phyloP scores from a whole-genome alignment of 345 rosid species.

The Eucalyptus guilfoylei region DNA sequence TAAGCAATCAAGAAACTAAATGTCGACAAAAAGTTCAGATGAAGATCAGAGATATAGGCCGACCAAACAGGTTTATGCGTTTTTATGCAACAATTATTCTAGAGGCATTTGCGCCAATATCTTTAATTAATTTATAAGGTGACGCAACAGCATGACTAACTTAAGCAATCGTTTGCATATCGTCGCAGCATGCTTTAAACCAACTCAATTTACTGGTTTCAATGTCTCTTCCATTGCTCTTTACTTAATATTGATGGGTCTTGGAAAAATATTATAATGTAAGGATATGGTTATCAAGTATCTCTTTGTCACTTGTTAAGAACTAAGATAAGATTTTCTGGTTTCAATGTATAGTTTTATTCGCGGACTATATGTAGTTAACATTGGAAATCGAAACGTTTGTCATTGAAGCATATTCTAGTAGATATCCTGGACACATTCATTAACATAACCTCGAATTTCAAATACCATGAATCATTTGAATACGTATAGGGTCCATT shows the following conservation, averaged over 20 bases:
- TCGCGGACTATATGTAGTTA: not conserved
- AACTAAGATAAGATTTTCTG: not conserved
- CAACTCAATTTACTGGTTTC: not conserved
- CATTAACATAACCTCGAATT: not conserved
- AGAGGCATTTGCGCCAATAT: not conserved
- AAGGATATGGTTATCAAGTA: not conserved
- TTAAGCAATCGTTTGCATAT: not conserved
- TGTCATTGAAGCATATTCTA: not conserved
- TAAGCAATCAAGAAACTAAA: not conserved
- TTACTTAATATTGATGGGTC: not conserved
- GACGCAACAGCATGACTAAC: not conserved
- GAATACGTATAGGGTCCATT: not conserved
- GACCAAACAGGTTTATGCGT: not conserved
- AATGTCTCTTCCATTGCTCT: not conserved
- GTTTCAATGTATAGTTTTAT: not conserved
- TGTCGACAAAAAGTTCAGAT: not conserved
- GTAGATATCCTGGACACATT: not conserved
- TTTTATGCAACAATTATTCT: not conserved
- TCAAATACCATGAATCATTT: not conserved
- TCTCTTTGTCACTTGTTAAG: not conserved
- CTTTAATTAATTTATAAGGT: not conserved
- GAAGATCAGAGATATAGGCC: not conserved
- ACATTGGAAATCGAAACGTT: not conserved
- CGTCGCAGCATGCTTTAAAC: not conserved
- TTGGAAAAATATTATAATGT: not conserved